Evolutionary conservation across 2,329 filamentous ascomycete species (phyloP).

Genomic region (Neonectria ditissima): DNA sequence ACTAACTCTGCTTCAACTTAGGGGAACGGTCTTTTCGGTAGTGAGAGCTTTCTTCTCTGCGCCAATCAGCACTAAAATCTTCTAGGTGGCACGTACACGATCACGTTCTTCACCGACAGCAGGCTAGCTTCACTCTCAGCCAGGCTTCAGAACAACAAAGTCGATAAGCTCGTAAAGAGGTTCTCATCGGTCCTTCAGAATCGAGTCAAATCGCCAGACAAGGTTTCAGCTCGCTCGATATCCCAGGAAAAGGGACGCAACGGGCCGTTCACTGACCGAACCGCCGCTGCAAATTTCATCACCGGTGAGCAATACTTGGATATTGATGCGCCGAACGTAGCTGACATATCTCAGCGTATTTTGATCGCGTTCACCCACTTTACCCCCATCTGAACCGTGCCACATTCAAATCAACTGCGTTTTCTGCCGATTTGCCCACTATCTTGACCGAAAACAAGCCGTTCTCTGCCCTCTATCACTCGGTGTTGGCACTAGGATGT

Average conservation of each 20-base stretch:
- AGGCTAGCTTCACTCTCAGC: conserved; percentile 35
- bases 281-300: conserved; percentile 26
- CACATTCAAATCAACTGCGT: conserved; percentile 23
- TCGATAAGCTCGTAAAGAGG: conserved; percentile 36
- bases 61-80: conserved; percentile 2
- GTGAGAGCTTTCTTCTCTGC: neutral
- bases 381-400: conserved; percentile 33
- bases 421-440: conserved; percentile 1
- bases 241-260: conserved; percentile 19
- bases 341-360: conserved; percentile 31
- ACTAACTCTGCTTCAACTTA: neutral
- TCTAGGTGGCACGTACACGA: conserved; percentile 34
- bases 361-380: conserved; percentile 36
- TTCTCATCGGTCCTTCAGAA: conserved; percentile 35
- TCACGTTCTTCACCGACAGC: conserved; percentile 40
- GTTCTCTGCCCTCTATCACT: conserved; percentile 37
- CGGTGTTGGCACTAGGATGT: conserved; percentile 36
- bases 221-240: conserved; percentile 21
- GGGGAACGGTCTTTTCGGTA: conserved; percentile 41
- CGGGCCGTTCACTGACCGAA: conserved; percentile 13
- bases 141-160: conserved; percentile 37
- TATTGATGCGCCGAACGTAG: too few species aligned
- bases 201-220: conserved; percentile 30
- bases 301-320: conserved; percentile 7
- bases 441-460: conserved; percentile 18